Evolutionary conservation across 208 protist species (phyloP).

Genomic region (Trypanosoma platydactyli): DNA sequence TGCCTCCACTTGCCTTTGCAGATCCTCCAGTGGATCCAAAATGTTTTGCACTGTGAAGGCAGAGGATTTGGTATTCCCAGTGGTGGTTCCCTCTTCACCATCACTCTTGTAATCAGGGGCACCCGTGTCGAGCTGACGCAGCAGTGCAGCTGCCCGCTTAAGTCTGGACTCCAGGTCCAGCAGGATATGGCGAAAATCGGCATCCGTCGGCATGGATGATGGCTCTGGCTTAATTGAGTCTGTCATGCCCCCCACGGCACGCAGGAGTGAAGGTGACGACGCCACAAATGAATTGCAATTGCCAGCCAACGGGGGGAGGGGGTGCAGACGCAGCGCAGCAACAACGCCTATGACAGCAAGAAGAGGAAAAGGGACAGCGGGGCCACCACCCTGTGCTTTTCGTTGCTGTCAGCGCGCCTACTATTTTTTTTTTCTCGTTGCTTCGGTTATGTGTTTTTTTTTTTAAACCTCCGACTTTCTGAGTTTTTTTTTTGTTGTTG

Average conservation of each 20-base stretch:
- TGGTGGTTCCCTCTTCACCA: neutral
- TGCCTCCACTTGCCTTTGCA: conserved; percentile 18
- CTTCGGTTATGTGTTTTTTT: too few species aligned
- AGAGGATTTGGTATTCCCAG: neutral
- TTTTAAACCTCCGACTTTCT: too few species aligned
- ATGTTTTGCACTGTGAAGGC: neutral
- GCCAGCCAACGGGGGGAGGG: too few species aligned
- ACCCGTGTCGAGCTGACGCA: conserved; percentile 4
- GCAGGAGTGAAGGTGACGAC: too few species aligned
- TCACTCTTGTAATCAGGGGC: neutral
- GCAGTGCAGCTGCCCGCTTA: neutral
- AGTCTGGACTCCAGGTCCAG: conserved; percentile 19
- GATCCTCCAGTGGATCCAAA: conserved; percentile 11
- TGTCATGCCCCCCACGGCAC: too few species aligned
- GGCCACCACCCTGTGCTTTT: neutral
- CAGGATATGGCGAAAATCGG: conserved; percentile 14
- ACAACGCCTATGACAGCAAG: conserved; percentile 11
- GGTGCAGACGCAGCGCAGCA: too few species aligned
- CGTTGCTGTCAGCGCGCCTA: too few species aligned
- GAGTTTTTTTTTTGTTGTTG: too few species aligned
- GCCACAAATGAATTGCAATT: too few species aligned
- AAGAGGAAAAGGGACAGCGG: conserved; percentile 12
- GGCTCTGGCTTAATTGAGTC: too few species aligned
- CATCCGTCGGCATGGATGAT: too few species aligned
- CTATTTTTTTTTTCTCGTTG: too few species aligned